Percentiles rank a stretch among this genome's conserved stretches.
These are phyloP conservation scores for Penicillium verrucosum DNA, from an alignment of 2,329 filamentous ascomycete genomes.

Conservation along the genomic window DNA sequence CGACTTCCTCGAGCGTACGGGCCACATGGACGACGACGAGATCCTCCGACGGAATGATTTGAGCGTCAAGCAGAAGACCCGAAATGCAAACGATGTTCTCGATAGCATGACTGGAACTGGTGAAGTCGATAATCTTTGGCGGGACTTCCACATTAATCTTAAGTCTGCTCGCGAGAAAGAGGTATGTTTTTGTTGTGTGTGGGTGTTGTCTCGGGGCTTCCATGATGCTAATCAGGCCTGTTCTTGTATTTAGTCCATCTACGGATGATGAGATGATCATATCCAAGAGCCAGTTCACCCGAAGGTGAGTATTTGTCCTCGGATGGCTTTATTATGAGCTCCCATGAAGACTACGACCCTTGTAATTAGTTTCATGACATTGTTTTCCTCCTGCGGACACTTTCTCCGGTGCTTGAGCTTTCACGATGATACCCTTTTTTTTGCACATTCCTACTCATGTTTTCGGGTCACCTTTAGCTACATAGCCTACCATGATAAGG, in stretches of 20 bases:
- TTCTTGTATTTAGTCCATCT: constrained; percentile 9
- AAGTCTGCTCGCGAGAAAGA: constrained; percentile 55
- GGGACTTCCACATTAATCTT: constrained; percentile 62
- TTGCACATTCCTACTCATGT: not conserved
- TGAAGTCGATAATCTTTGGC: constrained; percentile 61
- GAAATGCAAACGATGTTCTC: constrained; percentile 62
- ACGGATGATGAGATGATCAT: constrained; percentile 4
- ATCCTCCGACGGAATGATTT: constrained; percentile 60
- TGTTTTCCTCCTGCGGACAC: not conserved
- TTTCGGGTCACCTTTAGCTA: not conserved
- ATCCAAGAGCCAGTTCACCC: not conserved
- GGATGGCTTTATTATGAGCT: not conserved
- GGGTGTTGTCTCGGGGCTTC: not conserved
- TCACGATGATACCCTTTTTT: constrained; percentile 4
- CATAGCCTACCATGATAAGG: not conserved
- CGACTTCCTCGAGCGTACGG: constrained; percentile 57
- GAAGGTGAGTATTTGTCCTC: not conserved
- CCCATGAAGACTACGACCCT: not conserved
- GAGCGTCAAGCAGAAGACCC: constrained; percentile 57
- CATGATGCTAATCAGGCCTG: not conserved
- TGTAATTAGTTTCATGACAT: not conserved
- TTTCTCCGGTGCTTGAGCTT: not conserved
- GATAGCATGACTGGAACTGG: constrained; percentile 60
- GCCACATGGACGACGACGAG: constrained; percentile 56
- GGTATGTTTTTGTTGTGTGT: constrained; percentile 25